Evolutionary conservation across 176 grass and related monocot species (phyloP).

Genomic region (Eleusine coracana): DNA sequence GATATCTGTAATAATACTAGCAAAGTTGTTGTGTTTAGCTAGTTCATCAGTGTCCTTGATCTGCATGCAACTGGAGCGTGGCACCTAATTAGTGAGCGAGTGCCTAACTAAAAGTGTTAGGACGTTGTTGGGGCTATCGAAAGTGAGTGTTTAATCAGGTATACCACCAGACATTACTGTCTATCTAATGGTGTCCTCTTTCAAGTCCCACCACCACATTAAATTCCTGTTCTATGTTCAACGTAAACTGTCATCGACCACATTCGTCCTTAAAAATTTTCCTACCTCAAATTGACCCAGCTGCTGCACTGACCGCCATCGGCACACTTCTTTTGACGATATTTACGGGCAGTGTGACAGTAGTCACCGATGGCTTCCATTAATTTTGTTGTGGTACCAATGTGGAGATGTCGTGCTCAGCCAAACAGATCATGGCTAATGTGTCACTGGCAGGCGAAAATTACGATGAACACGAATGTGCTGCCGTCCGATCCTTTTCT

Average conservation of each 20-base stretch:
- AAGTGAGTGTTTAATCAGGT: constrained; percentile 32
- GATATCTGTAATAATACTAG: not conserved
- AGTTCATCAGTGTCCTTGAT: constrained; percentile 19
- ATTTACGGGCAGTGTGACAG: not conserved
- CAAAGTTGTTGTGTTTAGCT: not conserved
- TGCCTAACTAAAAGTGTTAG: constrained; percentile 35
- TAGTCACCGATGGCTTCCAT: not conserved
- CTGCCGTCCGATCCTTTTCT: constrained; percentile 14
- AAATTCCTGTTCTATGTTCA: not conserved
- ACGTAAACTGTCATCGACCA: not conserved
- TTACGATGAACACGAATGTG: not conserved
- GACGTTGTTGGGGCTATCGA: constrained; percentile 19
- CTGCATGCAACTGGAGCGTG: not conserved
- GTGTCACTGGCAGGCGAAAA: constrained; percentile 5
- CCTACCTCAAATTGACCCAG: constrained; percentile 3
- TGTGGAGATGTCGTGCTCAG: not conserved
- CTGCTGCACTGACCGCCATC: not conserved
- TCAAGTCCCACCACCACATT: not conserved
- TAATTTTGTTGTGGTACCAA: not conserved
- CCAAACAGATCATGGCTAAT: constrained; percentile 22
- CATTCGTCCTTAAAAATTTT: not conserved
- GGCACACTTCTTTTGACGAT: constrained; percentile 4
- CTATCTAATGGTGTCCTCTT: not conserved
- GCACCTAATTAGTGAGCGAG: constrained; percentile 38
- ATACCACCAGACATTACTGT: constrained; percentile 11